phyloP scores from a whole-genome alignment of 495 filamentous ascomycete species.

The Cercophora sp. region DNA sequence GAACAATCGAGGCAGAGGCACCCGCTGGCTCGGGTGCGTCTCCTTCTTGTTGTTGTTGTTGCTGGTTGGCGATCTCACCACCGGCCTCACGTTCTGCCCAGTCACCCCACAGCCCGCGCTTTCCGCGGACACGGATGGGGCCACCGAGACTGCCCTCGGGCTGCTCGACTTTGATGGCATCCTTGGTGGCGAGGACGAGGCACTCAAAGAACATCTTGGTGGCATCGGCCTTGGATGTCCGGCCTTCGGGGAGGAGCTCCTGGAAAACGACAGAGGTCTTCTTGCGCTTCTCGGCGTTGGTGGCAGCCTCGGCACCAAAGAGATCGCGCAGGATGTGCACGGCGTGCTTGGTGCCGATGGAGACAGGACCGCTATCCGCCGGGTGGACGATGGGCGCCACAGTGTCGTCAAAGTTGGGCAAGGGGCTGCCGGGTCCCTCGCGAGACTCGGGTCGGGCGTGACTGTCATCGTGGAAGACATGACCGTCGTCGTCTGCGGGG shows the following conservation, averaged over 20 bases:
- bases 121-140: conserved; percentile 74
- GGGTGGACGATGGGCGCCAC: conserved; percentile 68
- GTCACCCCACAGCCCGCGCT: conserved; percentile 87
- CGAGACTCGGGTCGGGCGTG: conserved; percentile 38
- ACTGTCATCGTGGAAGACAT: conserved; percentile 46
- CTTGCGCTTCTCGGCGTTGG: conserved; percentile 60
- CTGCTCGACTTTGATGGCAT: conserved; percentile 97
- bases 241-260: conserved; percentile 77
- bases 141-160: conserved; percentile 66
- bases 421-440: conserved; percentile 35
- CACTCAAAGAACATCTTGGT: conserved; percentile 99
- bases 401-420: conserved; percentile 68
- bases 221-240: conserved; percentile 77
- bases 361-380: conserved; percentile 76
- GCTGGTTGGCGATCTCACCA: conserved; percentile 46
- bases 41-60: conserved; percentile 30
- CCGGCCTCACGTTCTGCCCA: conserved; percentile 88
- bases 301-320: conserved; percentile 64
- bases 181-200: conserved; percentile 92
- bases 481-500: conserved; percentile 54
- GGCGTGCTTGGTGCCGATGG: conserved; percentile 86
- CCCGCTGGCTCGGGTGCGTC: conserved; percentile 28
- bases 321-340: conserved; percentile 90
- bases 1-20: conserved; percentile 25
- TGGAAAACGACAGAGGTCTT: conserved; percentile 82